phyloP scores from a whole-genome alignment of 805 yeast species.

The Pichia ethanolica region DNA sequence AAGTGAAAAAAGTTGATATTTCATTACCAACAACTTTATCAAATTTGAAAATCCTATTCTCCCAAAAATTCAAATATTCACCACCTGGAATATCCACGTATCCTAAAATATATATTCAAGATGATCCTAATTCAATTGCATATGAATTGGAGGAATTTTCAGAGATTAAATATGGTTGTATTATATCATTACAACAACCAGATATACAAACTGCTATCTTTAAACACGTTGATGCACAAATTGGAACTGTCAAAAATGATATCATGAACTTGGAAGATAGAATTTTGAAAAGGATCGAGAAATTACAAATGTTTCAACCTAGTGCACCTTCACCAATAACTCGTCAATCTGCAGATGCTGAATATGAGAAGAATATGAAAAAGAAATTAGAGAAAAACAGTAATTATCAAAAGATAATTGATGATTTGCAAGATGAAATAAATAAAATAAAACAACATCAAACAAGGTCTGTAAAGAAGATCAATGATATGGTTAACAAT shows the following conservation, averaged over 20 bases:
- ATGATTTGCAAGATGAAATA: constrained; percentile 50
- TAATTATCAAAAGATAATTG: constrained; percentile 26
- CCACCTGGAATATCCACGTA: constrained; percentile 43
- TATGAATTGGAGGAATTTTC: constrained; percentile 78
- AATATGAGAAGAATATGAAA: constrained; percentile 10
- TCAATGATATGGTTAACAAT: constrained; percentile 31
- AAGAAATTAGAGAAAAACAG: constrained; percentile 6
- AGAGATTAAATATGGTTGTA: constrained; percentile 52
- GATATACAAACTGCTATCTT: constrained; percentile 19
- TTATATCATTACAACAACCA: constrained; percentile 52
- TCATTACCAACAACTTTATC: constrained; percentile 42
- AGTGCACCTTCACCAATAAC: constrained; percentile 1
- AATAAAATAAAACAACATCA: constrained; percentile 53
- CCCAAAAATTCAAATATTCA: constrained; percentile 80
- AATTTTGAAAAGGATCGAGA: constrained; percentile 19
- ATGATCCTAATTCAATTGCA: constrained; percentile 47
- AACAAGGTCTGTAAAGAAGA: constrained; percentile 29
- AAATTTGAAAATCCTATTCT: constrained; percentile 61
- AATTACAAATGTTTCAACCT: constrained; percentile 5
- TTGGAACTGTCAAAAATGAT: constrained; percentile 22
- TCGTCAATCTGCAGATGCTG: constrained; percentile 2
- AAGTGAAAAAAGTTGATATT: constrained; percentile 47
- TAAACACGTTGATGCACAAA: constrained; percentile 23
- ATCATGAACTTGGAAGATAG: constrained; percentile 22
- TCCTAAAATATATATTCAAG: constrained; percentile 74